Percentiles rank a stretch among this genome's conserved stretches.
Evolutionary conservation across 2,329 filamentous ascomycete genomes (phyloP).

Genomic region (Chrysoporthe deuterocubensis): DNA sequence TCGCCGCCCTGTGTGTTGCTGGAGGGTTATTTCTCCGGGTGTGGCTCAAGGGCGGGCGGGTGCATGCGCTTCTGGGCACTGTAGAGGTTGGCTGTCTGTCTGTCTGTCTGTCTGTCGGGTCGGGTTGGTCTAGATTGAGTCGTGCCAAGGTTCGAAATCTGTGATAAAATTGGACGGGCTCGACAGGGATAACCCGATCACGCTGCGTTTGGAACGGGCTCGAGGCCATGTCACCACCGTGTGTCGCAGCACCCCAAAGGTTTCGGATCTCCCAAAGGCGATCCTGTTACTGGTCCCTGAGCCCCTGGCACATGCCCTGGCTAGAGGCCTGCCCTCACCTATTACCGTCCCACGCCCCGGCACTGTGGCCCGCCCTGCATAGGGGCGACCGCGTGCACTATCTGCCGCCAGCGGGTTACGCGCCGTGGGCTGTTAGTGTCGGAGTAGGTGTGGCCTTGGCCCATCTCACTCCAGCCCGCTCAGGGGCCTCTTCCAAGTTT

Average conservation of each 20-base stretch:
- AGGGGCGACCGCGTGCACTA: not conserved
- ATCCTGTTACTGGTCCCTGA: not conserved
- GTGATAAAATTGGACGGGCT: conserved; percentile 17
- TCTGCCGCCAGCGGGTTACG: not conserved
- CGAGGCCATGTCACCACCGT: conserved; percentile 13
- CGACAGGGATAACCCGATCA: conserved; percentile 16
- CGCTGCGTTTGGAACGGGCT: conserved; percentile 13
- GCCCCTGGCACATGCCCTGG: not conserved
- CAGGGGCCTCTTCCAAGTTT: conserved; percentile 4
- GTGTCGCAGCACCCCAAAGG: conserved; percentile 14
- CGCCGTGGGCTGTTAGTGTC: not conserved
- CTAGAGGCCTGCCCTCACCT: not conserved
- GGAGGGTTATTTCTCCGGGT: not conserved
- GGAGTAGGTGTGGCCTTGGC: not conserved
- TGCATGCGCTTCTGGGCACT: not conserved
- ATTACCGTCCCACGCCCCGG: not conserved
- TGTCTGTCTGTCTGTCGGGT: not conserved
- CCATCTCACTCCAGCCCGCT: not conserved
- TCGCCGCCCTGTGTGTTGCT: conserved; percentile 4
- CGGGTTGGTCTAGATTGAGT: not conserved
- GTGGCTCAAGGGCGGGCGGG: not conserved
- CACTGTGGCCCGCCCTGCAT: conserved; percentile 3
- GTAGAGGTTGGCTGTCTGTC: not conserved
- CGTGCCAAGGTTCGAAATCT: not conserved
- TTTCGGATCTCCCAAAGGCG: conserved; percentile 13